A percentile compares a stretch with the other conserved stretches of the same genome.
Conservation (phyloP, 495 filamentous ascomycete genomes). For the Penicillium salamii region DNA sequence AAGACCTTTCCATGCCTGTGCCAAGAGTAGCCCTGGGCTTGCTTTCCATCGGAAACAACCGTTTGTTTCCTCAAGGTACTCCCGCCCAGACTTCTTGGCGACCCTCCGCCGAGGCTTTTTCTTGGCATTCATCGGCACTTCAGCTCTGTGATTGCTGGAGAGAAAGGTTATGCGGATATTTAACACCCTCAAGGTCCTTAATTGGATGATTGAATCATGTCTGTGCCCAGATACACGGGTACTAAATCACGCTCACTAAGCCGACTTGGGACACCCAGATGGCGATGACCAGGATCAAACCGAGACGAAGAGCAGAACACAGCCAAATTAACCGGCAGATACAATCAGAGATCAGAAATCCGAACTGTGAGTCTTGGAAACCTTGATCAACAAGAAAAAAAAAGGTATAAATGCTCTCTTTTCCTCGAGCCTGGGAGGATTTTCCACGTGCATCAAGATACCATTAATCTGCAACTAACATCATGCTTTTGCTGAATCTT, state of each 20-base stretch:
- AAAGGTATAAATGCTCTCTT: not conserved
- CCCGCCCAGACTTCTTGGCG: conserved; percentile 19
- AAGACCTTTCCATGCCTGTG: not conserved
- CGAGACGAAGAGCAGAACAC: not conserved
- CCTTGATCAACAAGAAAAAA: not conserved
- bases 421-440: not conserved
- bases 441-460: not conserved
- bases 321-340: not conserved
- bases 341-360: not conserved
- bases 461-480: not conserved
- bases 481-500: conserved; percentile 1
- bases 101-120: conserved; percentile 13
- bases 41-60: not conserved
- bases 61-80: conserved; percentile 21
- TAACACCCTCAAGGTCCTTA: conserved; percentile 17
- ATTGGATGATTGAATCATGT: conserved; percentile 1
- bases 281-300: not conserved
- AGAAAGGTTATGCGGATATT: not conserved
- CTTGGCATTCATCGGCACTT: conserved; percentile 12
- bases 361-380: not conserved
- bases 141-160: not conserved
- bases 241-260: not conserved
- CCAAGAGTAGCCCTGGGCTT: conserved; percentile 8
- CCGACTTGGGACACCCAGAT: not conserved
- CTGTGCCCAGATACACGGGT: not conserved